Percentiles rank a stretch among this genome's conserved stretches.
Conservation (phyloP, 2,329 filamentous ascomycete species). For the Tolypocladium nubicola region DNA sequence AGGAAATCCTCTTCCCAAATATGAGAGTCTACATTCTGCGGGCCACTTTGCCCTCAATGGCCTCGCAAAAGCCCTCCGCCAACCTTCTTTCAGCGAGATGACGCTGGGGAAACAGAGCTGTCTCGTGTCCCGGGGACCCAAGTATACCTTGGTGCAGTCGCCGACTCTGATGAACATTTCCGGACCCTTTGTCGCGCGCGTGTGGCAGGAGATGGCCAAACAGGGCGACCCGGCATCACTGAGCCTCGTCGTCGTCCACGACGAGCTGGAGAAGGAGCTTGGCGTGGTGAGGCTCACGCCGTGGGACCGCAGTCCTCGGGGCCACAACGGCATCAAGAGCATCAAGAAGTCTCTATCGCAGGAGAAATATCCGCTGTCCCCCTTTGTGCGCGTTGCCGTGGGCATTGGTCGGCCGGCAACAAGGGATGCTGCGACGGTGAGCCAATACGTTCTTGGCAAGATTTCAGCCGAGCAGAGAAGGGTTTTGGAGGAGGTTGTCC, state of each 20-base stretch:
- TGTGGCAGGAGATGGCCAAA: conserved; percentile 49
- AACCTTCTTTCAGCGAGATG: conserved; percentile 37
- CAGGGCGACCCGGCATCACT: conserved; percentile 20
- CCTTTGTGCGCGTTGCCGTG: conserved; percentile 56
- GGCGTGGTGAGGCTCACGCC: conserved; percentile 56
- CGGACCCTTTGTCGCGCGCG: conserved; percentile 57
- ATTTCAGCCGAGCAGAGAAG: conserved; percentile 44
- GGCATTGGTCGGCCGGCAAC: conserved; percentile 78
- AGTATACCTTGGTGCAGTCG: conserved; percentile 63
- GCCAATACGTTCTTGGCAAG: conserved; percentile 64
- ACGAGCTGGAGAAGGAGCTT: conserved; percentile 68
- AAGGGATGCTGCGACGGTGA: conserved; percentile 57
- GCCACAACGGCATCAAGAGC: conserved; percentile 69
- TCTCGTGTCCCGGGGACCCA: conserved; percentile 33
- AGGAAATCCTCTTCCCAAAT: conserved; percentile 71
- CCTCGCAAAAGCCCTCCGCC: conserved; percentile 34
- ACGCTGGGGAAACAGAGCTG: conserved; percentile 42
- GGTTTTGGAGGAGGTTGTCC: conserved; percentile 39
- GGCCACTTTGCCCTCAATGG: conserved; percentile 68
- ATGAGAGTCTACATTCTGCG: conserved; percentile 73
- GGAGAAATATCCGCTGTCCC: conserved; percentile 26
- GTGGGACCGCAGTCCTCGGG: conserved; percentile 53
- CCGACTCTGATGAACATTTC: conserved; percentile 76
- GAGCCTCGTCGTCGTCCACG: conserved; percentile 69
- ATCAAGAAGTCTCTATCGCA: conserved; percentile 40